Base-by-base conservation (phyloP, 2,329 filamentous ascomycete species). In the Epichloe bromicola region DNA sequence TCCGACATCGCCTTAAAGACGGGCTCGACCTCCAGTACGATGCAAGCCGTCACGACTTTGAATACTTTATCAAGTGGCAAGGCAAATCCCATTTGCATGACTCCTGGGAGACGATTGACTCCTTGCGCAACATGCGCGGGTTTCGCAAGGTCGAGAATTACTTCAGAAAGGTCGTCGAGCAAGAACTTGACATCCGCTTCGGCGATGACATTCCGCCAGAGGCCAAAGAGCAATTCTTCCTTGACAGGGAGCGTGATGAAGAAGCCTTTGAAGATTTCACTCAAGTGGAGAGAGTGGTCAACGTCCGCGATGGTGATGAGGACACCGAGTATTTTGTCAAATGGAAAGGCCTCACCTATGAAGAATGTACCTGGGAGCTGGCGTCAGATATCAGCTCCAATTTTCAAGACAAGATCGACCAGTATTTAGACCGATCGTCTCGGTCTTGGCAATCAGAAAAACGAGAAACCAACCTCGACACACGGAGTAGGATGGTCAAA, bases 11-110 rank as follows among this genome's bases (percentile, higher is more conserved):
- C 46, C 72, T 87, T 38, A 86, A 82, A 64, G 84, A 88, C 36
- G 87, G 77, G 15, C 69, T 78, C 45, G 79, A 79, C 55, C 66
- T 80, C 52, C 68, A 74, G 14, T 71, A 73, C 51, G 82, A 87
- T 46, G 65, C 75, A 2, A 74, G 68, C 23, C 75, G 77, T 58
- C 80, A 89, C 49, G 87, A 96, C 63, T 96, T 93, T 60, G 88
- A 97, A 62, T 98, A 76, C 59, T 79, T 84, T 67, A 89, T 98
- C 68, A 98, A 98, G 71, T 98, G 94, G 93, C 88, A 96, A 67
- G 88, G 85, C 58, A 88, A 89, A 67, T 95, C 93, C 11, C 89
- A 98, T 65, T 83, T 95, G 59, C 93, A 98, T 70, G 87, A 94
- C 51, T 95, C 89, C 0, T 98, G 93, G 91, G 90, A 97, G 67